phyloP scores from a whole-genome alignment of 2,329 filamentous ascomycete species.

The Colletotrichum lindemuthianum region DNA sequence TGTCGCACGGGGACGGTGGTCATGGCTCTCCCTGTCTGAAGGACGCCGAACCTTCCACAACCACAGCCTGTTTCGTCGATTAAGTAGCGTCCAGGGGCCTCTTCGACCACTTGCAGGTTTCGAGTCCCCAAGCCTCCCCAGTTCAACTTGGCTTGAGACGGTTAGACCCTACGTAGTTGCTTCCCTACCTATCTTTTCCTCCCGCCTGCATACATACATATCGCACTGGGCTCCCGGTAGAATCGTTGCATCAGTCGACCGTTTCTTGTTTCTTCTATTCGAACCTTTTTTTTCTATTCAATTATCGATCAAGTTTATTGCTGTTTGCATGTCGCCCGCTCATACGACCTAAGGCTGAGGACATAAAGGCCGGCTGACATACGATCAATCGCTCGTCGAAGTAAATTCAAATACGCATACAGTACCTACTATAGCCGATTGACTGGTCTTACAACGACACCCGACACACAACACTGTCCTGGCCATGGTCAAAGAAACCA shows the following conservation, averaged over 20 bases:
- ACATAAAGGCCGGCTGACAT: conserved; percentile 3
- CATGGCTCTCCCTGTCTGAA: conserved; percentile 31
- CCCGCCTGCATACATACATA: conserved; percentile 33
- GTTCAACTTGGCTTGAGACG: conserved; percentile 13
- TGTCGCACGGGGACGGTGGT: conserved; percentile 27
- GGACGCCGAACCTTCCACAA: conserved; percentile 41
- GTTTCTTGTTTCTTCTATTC: conserved; percentile 24
- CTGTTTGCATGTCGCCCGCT: conserved; percentile 1
- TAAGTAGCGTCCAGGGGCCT: conserved; percentile 21
- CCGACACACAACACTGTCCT: conserved; percentile 8
- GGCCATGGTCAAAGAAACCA: conserved; percentile 92
- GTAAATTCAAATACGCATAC: not conserved
- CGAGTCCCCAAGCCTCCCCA: conserved; percentile 8
- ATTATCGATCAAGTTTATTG: not conserved
- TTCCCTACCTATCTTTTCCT: conserved; percentile 4
- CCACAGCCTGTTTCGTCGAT: conserved; percentile 34
- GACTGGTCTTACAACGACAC: conserved; percentile 5
- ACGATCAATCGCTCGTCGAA: conserved; percentile 6
- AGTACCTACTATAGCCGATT: conserved; percentile 12
- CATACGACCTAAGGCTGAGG: conserved; percentile 17
- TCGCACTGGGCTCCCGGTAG: conserved; percentile 15
- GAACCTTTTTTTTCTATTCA: conserved; percentile 1
- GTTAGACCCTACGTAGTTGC: conserved; percentile 20
- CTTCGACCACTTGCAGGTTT: conserved; percentile 18
- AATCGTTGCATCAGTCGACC: conserved; percentile 16